Evolutionary conservation across 1,284 basidiomycete genomes (phyloP).

Genomic region (Fomitopsis betulina): DNA sequence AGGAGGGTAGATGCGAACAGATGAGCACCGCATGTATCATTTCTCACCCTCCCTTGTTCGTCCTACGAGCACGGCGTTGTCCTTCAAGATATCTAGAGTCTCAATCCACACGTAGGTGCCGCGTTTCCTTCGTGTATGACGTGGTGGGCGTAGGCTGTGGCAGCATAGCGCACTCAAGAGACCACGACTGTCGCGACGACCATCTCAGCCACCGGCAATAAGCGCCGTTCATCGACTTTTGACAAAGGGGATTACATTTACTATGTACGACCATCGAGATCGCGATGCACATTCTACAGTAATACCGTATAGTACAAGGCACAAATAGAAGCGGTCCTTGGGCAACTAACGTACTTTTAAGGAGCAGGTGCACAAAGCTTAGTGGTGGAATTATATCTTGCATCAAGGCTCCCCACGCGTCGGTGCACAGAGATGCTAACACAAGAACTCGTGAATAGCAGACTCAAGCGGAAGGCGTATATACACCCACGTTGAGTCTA

Average conservation of each 20-base stretch:
- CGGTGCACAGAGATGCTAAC: constrained; percentile 27
- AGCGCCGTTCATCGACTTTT: too few relatives aligned
- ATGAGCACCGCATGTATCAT: constrained; percentile 91
- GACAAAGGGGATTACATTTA: too few relatives aligned
- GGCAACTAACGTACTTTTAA: too few relatives aligned
- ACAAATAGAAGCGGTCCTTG: too few relatives aligned
- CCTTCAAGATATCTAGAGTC: not conserved
- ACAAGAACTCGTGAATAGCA: not conserved
- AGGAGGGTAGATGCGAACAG: constrained; percentile 32
- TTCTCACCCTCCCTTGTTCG: not conserved
- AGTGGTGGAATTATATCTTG: not conserved
- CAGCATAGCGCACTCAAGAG: not conserved
- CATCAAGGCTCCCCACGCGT: constrained; percentile 16
- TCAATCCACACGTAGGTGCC: not conserved
- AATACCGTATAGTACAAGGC: too few relatives aligned
- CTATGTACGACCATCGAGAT: too few relatives aligned
- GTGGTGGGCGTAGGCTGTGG: not conserved
- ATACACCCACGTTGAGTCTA: constrained; percentile 23
- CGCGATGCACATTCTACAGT: too few relatives aligned
- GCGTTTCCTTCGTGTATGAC: not conserved
- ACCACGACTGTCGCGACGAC: not conserved
- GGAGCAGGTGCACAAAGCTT: not conserved
- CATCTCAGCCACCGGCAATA: not conserved
- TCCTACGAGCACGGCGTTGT: not conserved
- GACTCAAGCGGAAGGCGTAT: not conserved